Base-by-base conservation (phyloP, 1,284 basidiomycete genomes). In the Naganishia sp. region DNA sequence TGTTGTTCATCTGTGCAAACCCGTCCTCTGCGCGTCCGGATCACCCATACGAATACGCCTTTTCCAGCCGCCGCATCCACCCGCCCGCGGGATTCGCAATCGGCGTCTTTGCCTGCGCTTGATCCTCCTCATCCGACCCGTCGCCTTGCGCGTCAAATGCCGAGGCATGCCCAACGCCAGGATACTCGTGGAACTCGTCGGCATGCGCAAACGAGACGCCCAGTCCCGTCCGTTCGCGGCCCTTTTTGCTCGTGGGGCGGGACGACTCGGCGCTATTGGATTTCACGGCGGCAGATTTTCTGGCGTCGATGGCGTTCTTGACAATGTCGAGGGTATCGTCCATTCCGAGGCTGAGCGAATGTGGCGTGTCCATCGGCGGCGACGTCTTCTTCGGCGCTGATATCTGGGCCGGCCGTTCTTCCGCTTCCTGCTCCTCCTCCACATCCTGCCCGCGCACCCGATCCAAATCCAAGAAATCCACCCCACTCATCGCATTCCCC, bases 11-110 rank as follows among this genome's bases (percentile, higher is more conserved):
- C 49, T 50, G 31, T 50, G 9, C 23, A 45, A 16, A 23, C 25
- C 11, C 33, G 54, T 43, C 21, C 33, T 2, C 36, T 2, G 7
- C 53, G 10, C 13, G 2, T 39, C 36, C 36, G 9, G 0, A 39
- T 60, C 33, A 60, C 21, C 59, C 59, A 44, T 61, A 61, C 48
- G 59, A 61, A 52, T 61, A 61, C 39, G 59, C 59, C 59, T 52
- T 61, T 61, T 61, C 59, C 21, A 61, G n/a, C 21, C 59, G 59
- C 48, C 59, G 33, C 59, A 61, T 61, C 59, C 59, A 61, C 3
- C 59, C 59, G 11, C 45, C 46, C 11, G 36, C 59, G 33, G 59
- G 59, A 52, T 61, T 61, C 36, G 59, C 48, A 31, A 61, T 61
- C 39, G 59, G 59, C 11, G 59, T 61, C 59, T 61, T 61, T 36